Conservation (phyloP, 31 red algal genomes). For the Asparagopsis taxiformis region DNA sequence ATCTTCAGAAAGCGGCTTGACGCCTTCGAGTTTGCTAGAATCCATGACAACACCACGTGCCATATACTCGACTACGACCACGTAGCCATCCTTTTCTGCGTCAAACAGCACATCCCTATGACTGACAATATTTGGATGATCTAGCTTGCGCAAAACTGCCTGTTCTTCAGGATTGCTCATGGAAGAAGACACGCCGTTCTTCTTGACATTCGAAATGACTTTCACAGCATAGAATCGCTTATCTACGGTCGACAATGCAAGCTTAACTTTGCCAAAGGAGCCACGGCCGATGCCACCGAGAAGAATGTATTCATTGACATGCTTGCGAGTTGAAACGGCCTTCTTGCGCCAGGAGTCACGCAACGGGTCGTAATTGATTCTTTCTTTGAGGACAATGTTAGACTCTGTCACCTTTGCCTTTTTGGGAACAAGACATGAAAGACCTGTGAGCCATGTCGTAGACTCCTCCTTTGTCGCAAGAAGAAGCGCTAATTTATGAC, state of each 20-base stretch:
- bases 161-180: constrained; percentile 68
- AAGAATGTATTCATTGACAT: constrained; percentile 85
- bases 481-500: constrained; percentile 44
- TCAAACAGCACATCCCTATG: constrained; percentile 60
- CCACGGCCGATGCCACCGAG: constrained; percentile 84
- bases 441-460: constrained; percentile 69
- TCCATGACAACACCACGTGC: constrained; percentile 79
- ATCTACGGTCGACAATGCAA: constrained; percentile 68
- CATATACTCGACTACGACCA: constrained; percentile 91
- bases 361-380: constrained; percentile 76
- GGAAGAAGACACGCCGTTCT: constrained; percentile 33
- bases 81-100: constrained; percentile 34
- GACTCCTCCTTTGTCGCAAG: constrained; percentile 57
- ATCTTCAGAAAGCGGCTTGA: constrained; percentile 72
- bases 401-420: constrained; percentile 72
- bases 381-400: constrained; percentile 44
- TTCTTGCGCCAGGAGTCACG: constrained; percentile 75
- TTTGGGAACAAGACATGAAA: constrained; percentile 74
- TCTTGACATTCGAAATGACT: constrained; percentile 75
- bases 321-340: constrained; percentile 63
- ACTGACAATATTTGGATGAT: constrained; percentile 76
- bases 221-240: constrained; percentile 94
- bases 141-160: constrained; percentile 65
- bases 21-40: constrained; percentile 65
- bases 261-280: constrained; percentile 90